Evolutionary conservation across 2,329 filamentous ascomycete genomes (phyloP).

Genomic region (Hypomyces rosellus): DNA sequence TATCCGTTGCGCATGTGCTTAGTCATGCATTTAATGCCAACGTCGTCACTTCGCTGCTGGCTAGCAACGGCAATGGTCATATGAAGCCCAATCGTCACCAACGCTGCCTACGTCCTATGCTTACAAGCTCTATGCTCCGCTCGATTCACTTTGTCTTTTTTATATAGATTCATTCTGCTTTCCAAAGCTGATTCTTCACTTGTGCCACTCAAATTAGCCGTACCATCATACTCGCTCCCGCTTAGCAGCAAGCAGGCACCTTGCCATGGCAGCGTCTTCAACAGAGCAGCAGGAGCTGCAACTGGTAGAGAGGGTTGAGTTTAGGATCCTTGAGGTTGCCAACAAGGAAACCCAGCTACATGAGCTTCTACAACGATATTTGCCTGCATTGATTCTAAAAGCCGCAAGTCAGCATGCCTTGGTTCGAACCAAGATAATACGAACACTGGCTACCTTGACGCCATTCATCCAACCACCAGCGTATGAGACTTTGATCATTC

Average conservation of each 20-base stretch:
- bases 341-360: conserved; percentile 81
- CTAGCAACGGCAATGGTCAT: no score
- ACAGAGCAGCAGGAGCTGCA: conserved; percentile 68
- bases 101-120: no score
- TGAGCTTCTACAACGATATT: conserved; percentile 67
- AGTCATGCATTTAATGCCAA: no score
- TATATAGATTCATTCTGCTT: no score
- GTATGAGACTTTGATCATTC: conserved; percentile 26
- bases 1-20: no score
- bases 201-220: background rate
- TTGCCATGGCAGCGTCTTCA: conserved; percentile 30
- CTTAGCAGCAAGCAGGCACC: background rate
- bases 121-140: no score
- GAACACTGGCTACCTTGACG: conserved; percentile 45
- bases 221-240: background rate
- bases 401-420: conserved; percentile 71
- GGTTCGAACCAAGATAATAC: conserved; percentile 68
- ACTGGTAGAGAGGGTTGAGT: conserved; percentile 78
- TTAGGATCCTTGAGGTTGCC: conserved; percentile 70
- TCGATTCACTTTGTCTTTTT: no score
- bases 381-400: conserved; percentile 79
- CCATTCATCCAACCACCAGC: conserved; percentile 47
- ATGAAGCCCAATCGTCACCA: no score
- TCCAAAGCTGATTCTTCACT: no score
- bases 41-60: no score